phyloP scores from a whole-genome alignment of 2,329 filamentous ascomycete genomes.

The Fusarium algeriense region DNA sequence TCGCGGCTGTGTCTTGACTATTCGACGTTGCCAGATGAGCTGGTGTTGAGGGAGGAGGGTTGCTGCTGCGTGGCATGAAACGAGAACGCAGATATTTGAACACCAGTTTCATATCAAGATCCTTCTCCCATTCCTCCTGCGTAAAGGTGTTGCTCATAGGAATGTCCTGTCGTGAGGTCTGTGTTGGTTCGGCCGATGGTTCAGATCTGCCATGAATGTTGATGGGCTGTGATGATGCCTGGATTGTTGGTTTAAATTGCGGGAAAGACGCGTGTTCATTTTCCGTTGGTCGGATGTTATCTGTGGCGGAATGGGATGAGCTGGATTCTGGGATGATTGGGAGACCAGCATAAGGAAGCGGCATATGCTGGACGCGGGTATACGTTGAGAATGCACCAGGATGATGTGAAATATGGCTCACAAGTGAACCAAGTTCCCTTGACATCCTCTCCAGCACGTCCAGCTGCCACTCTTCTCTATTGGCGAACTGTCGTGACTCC shows the following conservation, averaged over 20 bases:
- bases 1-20: slow-evolving; percentile 76
- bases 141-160: slow-evolving; percentile 59
- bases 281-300: slow-evolving; percentile 40
- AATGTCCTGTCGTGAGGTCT: slow-evolving; percentile 40
- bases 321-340: slow-evolving; percentile 70
- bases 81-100: slow-evolving; percentile 87
- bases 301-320: slow-evolving; percentile 49
- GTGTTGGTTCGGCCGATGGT: slow-evolving; percentile 35
- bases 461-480: slow-evolving; percentile 74
- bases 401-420: slow-evolving; percentile 82
- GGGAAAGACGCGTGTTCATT: slow-evolving; percentile 45
- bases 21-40: slow-evolving; percentile 62
- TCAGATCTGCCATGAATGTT: slow-evolving; percentile 51
- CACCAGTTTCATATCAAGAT: slow-evolving; percentile 90
- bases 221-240: slow-evolving; percentile 52
- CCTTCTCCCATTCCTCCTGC: slow-evolving; percentile 92
- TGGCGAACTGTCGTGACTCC: slow-evolving; percentile 48
- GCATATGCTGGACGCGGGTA: slow-evolving; percentile 70
- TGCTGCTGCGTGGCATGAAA: slow-evolving; percentile 69
- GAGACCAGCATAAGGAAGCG: slow-evolving; percentile 83
- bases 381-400: slow-evolving; percentile 92
- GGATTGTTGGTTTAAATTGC: slow-evolving; percentile 64
- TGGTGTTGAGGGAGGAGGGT: slow-evolving; percentile 57
- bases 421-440: slow-evolving; percentile 84
- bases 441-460: slow-evolving; percentile 86